These are phyloP conservation scores for Neofusicoccum sp. DNA, from an alignment of 2,329 filamentous ascomycete genomes.

Conservation along the genomic window DNA sequence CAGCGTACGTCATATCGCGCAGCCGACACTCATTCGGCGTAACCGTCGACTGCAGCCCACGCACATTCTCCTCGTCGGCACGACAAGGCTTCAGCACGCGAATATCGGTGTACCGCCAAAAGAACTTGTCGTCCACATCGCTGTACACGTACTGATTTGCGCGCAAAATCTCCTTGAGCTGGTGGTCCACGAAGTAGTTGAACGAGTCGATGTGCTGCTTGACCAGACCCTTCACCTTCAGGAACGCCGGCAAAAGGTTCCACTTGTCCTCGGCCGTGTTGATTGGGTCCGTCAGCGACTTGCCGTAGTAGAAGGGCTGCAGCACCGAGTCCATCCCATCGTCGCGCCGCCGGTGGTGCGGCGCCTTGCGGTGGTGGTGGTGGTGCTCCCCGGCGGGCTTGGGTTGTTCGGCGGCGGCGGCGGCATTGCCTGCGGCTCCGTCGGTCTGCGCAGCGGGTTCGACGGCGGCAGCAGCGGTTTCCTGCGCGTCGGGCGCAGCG, in stretches of 20 bases:
- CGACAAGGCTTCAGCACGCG: conserved; percentile 80
- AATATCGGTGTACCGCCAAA: conserved; percentile 88
- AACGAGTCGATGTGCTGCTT: conserved; percentile 99
- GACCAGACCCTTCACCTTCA: conserved; percentile 94
- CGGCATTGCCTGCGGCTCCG: background rate
- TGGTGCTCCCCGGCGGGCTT: background rate
- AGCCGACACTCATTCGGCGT: conserved; percentile 96
- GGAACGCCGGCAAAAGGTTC: conserved; percentile 93
- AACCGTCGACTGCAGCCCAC: conserved; percentile 52
- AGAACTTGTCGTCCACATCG: conserved; percentile 90
- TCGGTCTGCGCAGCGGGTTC: background rate
- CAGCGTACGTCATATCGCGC: conserved; percentile 96
- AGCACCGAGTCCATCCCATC: conserved; percentile 62
- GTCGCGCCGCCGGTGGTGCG: conserved; percentile 32
- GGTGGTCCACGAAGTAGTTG: conserved; percentile 96
- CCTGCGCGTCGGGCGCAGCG: background rate
- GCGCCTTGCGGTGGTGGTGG: conserved; percentile 15
- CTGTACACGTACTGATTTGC: conserved; percentile 86
- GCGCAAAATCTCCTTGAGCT: conserved; percentile 94
- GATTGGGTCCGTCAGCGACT: conserved; percentile 66
- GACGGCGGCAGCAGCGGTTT: background rate
- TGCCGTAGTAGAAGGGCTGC: conserved; percentile 68
- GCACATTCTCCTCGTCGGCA: conserved; percentile 66
- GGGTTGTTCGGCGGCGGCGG: background rate
- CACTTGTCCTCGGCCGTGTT: conserved; percentile 83